phyloP scores from a whole-genome alignment of 352 stramenopile species.

The Globisporangium alternatum region DNA sequence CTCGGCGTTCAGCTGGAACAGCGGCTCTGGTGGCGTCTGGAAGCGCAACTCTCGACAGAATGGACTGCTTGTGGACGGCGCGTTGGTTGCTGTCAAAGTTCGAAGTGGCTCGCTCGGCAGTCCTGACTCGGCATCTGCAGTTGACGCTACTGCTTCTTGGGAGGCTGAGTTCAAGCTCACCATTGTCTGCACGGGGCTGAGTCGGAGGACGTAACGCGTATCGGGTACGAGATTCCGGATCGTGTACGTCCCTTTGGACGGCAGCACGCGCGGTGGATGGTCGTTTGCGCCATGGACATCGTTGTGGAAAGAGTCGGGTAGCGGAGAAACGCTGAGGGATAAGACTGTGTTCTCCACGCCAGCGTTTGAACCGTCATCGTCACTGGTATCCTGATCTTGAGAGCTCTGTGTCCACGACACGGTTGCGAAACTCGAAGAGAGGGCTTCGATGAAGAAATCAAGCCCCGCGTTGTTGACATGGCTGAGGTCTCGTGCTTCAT shows the following conservation, averaged over 20 bases:
- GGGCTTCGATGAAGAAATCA: conserved; percentile 20
- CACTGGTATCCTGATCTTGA: not conserved
- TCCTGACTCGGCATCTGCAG: not conserved
- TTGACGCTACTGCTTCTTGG: not conserved
- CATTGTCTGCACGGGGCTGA: conserved; percentile 20
- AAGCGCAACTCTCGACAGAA: conserved; percentile 21
- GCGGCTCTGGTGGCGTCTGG: conserved; percentile 51
- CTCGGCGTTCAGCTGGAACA: conserved; percentile 69
- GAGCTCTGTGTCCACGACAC: conserved; percentile 27
- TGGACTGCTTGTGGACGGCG: not conserved
- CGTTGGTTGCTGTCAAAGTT: not conserved
- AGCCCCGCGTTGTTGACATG: not conserved
- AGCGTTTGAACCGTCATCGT: not conserved
- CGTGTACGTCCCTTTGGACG: conserved; percentile 36
- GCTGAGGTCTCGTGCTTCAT: not conserved
- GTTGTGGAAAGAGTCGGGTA: not conserved
- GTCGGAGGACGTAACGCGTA: conserved; percentile 38
- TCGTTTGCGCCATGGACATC: not conserved
- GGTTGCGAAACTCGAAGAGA: conserved; percentile 30
- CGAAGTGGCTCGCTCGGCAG: not conserved
- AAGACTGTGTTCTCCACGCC: conserved; percentile 6
- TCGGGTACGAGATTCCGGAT: conserved; percentile 42
- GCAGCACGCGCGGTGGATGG: conserved; percentile 19
- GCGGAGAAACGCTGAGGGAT: conserved; percentile 6
- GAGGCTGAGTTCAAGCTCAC: conserved; percentile 5